A percentile compares a stretch with the other conserved stretches of the same genome.
These are phyloP conservation scores for Raphanus hybrid DNA, from an alignment of 441 rosid genomes.

Conservation along the genomic window DNA sequence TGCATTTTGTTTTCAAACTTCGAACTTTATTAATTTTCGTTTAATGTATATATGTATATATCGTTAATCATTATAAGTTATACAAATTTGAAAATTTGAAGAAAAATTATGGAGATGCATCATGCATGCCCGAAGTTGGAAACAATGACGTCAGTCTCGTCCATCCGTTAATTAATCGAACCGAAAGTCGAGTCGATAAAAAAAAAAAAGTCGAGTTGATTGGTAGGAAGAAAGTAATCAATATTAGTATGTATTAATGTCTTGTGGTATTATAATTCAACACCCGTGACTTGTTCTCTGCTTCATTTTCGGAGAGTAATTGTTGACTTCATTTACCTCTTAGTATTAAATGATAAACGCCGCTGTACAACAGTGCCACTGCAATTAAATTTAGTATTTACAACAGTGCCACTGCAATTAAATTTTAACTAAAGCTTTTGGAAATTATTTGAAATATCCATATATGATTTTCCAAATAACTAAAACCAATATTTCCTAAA, in stretches of 20 bases:
- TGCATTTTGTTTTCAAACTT: neutral
- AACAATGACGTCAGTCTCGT: neutral
- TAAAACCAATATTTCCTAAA: no score
- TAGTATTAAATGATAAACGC: no score
- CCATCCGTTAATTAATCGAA: neutral
- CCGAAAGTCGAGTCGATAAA: neutral
- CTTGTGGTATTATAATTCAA: slow-evolving; percentile 27
- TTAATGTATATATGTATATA: neutral
- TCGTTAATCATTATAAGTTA: neutral
- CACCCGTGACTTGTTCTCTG: slow-evolving; percentile 27
- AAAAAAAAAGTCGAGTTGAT: neutral
- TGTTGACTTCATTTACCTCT: neutral
- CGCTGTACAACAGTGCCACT: no score
- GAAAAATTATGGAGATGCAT: neutral
- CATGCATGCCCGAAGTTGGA: neutral
- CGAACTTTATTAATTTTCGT: neutral
- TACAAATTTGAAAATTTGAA: neutral
- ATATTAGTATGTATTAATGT: neutral
- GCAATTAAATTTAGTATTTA: no score
- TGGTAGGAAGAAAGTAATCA: neutral
- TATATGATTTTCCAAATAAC: no score
- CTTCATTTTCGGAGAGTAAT: slow-evolving; percentile 32
- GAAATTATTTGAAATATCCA: no score
- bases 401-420: no score
- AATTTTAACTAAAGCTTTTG: no score